Evolutionary conservation across 2,329 filamentous ascomycete species (phyloP).

Genomic region (Orbilia ellipsospora): DNA sequence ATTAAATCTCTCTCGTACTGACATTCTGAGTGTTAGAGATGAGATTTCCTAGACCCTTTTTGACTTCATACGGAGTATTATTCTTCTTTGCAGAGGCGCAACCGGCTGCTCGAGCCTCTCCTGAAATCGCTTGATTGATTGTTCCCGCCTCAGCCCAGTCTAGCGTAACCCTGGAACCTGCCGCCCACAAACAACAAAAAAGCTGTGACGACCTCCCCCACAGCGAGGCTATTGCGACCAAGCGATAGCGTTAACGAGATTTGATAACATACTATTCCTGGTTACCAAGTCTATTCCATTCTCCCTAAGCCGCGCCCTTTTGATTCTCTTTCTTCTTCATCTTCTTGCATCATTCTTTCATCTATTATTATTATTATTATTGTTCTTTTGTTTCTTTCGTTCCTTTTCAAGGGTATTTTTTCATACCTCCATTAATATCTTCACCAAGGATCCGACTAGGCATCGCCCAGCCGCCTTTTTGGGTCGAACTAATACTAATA

Average conservation of each 20-base stretch:
- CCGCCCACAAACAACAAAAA: not conserved
- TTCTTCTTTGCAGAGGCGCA: constrained; percentile 5
- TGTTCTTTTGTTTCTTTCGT: constrained; percentile 21
- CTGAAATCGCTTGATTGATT: constrained; percentile 32
- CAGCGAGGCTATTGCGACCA: not conserved
- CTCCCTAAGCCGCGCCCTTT: not conserved
- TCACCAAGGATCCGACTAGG: constrained; percentile 20
- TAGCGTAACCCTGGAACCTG: not conserved
- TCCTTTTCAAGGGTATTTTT: constrained; percentile 9
- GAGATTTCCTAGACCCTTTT: constrained; percentile 23
- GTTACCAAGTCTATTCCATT: constrained; percentile 19
- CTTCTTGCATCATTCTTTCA: constrained; percentile 33
- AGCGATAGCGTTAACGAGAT: constrained; percentile 41
- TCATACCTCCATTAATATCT: constrained; percentile 27
- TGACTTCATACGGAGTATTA: too few species aligned
- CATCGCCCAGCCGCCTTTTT: constrained; percentile 21
- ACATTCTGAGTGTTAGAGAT: constrained; percentile 53
- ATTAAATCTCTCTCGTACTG: constrained; percentile 26
- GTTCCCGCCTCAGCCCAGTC: not conserved
- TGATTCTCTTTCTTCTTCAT: constrained; percentile 20
- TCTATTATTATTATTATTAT: too few species aligned
- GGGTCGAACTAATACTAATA: constrained; percentile 6
- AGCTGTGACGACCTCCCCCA: too few species aligned
- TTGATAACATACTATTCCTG: constrained; percentile 46
- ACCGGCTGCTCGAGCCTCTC: constrained; percentile 28